Evolutionary conservation across 2,329 filamentous ascomycete species (phyloP), one percentile per base, ranked within the genome.

Genomic region (Talaromyces amestolkiae): DNA sequence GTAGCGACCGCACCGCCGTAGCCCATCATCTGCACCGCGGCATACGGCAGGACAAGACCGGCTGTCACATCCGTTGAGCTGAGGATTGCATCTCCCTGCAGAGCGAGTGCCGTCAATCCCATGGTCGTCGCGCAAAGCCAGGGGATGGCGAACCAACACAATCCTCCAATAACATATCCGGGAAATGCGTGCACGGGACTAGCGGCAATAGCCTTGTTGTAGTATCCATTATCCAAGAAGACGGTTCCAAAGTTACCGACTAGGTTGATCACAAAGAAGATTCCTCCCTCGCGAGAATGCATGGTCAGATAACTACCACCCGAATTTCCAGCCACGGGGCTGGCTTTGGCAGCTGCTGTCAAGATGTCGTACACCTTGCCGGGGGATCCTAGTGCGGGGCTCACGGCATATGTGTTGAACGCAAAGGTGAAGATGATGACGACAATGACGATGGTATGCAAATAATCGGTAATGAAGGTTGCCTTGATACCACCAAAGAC

Each of bases 141-240:
- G 0, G 93, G 93, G 61, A 97, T 96, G 0, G 93, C 93, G 71
- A 97, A 97, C 93, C 93, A 97, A 59, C 87, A 89, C 1, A 96
- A 84, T 24, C 93, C 93, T 5, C 93, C 93, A 68, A 94, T 85
- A 63, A 97, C 89, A 73, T 97, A 97, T 19, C 93, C 93, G 0
- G 93, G 93, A 2, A 97, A 86, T 0, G 93, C 93, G 67, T 94
- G 88, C 0, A 94, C 90, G 0, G 92, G 92, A 24, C 88, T 90
- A 0, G 93, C 92, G 7, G 93, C 92, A 72, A 97, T 96, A 17
- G 92, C 93, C 78, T 96, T 96, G 83, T 96, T 95, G 80, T 93
- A 96, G 81, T 96, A 96, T 17, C 90, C 78, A 69, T 93, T 93
- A 73, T 96, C 92, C 53, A 92, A 83, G 81, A 96, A 96, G 3